Percentiles rank a stretch among this genome's conserved stretches.
Evolutionary conservation across 2,329 filamentous ascomycete genomes (phyloP).

Genomic region (Lojkania enalia): DNA sequence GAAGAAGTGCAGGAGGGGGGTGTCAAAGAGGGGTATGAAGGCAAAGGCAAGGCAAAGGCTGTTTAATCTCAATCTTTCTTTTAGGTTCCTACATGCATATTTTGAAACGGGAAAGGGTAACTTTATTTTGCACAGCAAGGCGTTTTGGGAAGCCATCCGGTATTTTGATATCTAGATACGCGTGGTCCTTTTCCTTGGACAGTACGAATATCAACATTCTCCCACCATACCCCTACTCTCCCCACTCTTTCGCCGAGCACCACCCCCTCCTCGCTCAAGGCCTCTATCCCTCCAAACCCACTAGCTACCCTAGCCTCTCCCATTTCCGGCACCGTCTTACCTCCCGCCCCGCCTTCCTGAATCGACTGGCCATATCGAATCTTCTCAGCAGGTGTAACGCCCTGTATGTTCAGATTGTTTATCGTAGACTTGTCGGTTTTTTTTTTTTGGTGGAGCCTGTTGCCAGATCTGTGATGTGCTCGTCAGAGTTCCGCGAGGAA

Average conservation of each 20-base stretch:
- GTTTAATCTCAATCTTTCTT: slow-evolving; percentile 1
- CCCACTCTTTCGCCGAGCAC: slow-evolving; percentile 48
- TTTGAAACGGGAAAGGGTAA: too few relatives aligned
- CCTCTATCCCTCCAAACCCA: slow-evolving; percentile 48
- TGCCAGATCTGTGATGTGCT: too few relatives aligned
- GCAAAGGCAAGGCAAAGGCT: slow-evolving; percentile 51
- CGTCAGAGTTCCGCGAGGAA: too few relatives aligned
- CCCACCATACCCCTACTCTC: slow-evolving; percentile 58
- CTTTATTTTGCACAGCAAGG: too few relatives aligned
- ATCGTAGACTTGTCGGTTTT: slow-evolving; percentile 19
- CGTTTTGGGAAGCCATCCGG: too few relatives aligned
- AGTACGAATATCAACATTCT: too few relatives aligned
- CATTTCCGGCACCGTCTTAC: slow-evolving; percentile 52
- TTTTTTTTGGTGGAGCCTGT: too few relatives aligned
- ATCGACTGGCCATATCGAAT: slow-evolving; percentile 61
- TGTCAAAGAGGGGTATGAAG: slow-evolving; percentile 32
- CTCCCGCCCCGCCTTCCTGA: slow-evolving; percentile 59
- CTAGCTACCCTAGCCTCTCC: slow-evolving; percentile 46
- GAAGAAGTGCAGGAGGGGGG: slow-evolving; percentile 46
- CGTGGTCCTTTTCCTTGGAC: background rate
- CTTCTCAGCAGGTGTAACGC: slow-evolving; percentile 51
- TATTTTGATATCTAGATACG: background rate
- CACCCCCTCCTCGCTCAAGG: slow-evolving; percentile 42
- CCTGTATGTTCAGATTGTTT: slow-evolving; percentile 48
- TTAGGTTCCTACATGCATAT: too few relatives aligned